Percentiles rank a stretch among this genome's conserved stretches.
Evolutionary conservation across 2,329 filamentous ascomycete genomes (phyloP).

Genomic region (Thermomyces lanuginosus): DNA sequence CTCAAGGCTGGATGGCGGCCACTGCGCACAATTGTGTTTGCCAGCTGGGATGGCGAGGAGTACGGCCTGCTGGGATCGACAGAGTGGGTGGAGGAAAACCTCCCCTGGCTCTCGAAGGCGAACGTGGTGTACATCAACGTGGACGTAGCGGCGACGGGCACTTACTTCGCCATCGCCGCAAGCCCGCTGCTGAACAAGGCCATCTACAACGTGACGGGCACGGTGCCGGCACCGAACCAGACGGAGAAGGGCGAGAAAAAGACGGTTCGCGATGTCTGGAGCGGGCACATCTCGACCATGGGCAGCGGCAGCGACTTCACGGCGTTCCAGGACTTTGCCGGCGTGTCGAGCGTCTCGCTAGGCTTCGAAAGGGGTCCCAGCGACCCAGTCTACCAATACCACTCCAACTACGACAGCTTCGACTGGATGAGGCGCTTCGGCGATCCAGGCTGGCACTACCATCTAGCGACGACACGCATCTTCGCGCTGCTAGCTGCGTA

Average conservation of each 20-base stretch:
- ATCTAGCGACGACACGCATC: constrained; percentile 48
- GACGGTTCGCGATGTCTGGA: constrained; percentile 55
- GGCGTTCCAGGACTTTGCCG: constrained; percentile 57
- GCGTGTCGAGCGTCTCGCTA: constrained; percentile 49
- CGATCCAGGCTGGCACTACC: constrained; percentile 46
- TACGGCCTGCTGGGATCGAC: constrained; percentile 76
- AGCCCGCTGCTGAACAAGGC: constrained; percentile 62
- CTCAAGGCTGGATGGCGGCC: constrained; percentile 65
- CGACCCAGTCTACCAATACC: constrained; percentile 53
- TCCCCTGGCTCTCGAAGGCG: constrained; percentile 59
- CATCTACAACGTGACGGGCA: constrained; percentile 47
- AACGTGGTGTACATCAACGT: constrained; percentile 76
- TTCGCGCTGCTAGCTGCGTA: constrained; percentile 46
- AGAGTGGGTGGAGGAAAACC: constrained; percentile 82
- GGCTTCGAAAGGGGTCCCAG: constrained; percentile 34
- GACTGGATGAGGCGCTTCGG: constrained; percentile 70
- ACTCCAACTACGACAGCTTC: constrained; percentile 70
- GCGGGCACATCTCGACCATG: constrained; percentile 46
- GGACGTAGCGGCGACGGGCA: constrained; percentile 55
- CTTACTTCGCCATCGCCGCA: constrained; percentile 46
- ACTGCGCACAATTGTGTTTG: constrained; percentile 78
- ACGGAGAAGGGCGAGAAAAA: constrained; percentile 48
- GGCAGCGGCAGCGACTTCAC: constrained; percentile 61
- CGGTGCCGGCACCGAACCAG: constrained; percentile 59
- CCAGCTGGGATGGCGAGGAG: constrained; percentile 71